Conservation (phyloP, 2,329 filamentous ascomycete species). For the Beauveria varroae region DNA sequence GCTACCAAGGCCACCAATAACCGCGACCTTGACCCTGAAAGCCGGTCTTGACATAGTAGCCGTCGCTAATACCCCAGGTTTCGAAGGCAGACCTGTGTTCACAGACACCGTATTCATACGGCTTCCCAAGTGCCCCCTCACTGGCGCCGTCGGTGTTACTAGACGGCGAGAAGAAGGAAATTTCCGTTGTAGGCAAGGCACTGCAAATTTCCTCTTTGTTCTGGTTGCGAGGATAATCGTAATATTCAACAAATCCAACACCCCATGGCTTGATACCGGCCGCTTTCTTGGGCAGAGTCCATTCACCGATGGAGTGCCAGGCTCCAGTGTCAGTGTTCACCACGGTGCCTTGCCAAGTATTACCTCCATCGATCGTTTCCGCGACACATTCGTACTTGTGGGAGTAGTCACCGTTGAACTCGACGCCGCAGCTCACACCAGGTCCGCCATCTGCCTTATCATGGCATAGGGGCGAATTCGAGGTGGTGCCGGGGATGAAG, state of each 20-base stretch:
- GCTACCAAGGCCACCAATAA: neutral
- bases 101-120: conserved; percentile 17
- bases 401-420: conserved; percentile 16
- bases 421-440: conserved; percentile 17
- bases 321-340: conserved; percentile 15
- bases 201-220: conserved; percentile 8
- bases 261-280: conserved; percentile 14
- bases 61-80: neutral
- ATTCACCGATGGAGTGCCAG: conserved; percentile 16
- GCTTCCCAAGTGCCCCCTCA: conserved; percentile 6
- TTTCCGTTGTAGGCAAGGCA: conserved; percentile 12
- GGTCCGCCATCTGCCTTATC: conserved; percentile 20
- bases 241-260: conserved; percentile 20
- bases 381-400: conserved; percentile 17
- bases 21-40: neutral
- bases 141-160: conserved; percentile 12
- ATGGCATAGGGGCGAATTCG: conserved; percentile 15
- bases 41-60: neutral
- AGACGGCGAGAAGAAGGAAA: conserved; percentile 12
- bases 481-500: conserved; percentile 16
- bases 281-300: conserved; percentile 13
- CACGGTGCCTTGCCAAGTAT: conserved; percentile 18
- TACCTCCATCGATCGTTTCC: conserved; percentile 11
- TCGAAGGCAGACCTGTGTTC: conserved; percentile 9
- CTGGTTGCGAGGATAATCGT: conserved; percentile 12